A percentile compares a stretch with the other conserved stretches of the same genome.
phyloP scores from a whole-genome alignment of 305 asterid species.

The Ajuga reptans region DNA sequence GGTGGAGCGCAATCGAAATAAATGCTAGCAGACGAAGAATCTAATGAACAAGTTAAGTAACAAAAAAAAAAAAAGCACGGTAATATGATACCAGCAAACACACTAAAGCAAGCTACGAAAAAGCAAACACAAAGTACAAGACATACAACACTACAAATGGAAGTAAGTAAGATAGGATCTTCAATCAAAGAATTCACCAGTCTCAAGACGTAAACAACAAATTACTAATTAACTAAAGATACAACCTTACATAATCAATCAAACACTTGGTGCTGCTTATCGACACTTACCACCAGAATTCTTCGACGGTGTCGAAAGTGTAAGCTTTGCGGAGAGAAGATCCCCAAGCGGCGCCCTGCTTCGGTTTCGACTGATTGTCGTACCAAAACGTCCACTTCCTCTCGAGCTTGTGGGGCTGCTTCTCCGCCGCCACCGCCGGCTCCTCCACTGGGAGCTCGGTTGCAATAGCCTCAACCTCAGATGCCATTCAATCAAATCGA shows the following conservation, averaged over 20 bases:
- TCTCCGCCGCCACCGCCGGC: constrained; percentile 28
- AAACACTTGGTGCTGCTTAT: background rate
- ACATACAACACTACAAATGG: background rate
- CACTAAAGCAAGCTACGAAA: background rate
- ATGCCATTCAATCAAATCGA: constrained; percentile 42
- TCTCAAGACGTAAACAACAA: background rate
- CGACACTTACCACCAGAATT: constrained; percentile 73
- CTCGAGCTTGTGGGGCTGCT: constrained; percentile 59
- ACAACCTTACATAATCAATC: background rate
- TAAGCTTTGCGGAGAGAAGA: constrained; percentile 50
- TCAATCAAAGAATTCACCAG: background rate
- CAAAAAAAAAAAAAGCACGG: background rate
- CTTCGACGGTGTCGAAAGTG: constrained; percentile 84
- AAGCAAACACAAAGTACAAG: background rate
- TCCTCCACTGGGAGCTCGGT: constrained; percentile 26
- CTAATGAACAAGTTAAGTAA: too few relatives aligned
- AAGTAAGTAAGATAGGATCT: background rate
- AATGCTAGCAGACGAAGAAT: too few relatives aligned
- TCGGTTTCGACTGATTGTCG: constrained; percentile 66
- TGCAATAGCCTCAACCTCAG: constrained; percentile 35
- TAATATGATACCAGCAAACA: background rate
- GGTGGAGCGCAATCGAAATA: too few relatives aligned
- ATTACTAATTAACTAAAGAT: constrained; percentile 1
- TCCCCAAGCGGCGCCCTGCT: constrained; percentile 83
- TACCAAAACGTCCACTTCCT: constrained; percentile 85